phyloP scores from a whole-genome alignment of 768 basidiomycete genomes.

The Tylopilus sp. region DNA sequence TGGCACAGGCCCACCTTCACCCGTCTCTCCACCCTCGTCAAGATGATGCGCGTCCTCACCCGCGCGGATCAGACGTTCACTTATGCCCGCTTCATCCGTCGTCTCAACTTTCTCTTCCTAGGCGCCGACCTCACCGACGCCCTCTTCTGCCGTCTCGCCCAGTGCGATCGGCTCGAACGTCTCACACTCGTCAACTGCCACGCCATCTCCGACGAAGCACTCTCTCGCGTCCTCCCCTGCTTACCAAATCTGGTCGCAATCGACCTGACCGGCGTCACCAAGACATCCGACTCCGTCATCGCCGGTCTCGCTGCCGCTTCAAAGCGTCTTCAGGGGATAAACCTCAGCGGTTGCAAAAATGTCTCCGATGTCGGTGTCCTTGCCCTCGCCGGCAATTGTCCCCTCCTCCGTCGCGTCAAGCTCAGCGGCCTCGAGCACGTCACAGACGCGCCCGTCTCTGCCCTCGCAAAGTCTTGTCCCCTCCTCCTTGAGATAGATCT shows the following conservation, averaged over 20 bases:
- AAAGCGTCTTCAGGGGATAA: slow-evolving; percentile 84
- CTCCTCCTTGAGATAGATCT: slow-evolving; percentile 94
- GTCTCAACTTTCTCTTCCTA: slow-evolving; percentile 83
- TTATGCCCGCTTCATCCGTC: slow-evolving; percentile 83
- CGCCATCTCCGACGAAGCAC: slow-evolving; percentile 57
- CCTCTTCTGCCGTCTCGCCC: slow-evolving; percentile 64
- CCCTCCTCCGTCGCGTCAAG: slow-evolving; percentile 84
- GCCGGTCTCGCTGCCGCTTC: slow-evolving; percentile 67
- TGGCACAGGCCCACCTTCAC: slow-evolving; percentile 89
- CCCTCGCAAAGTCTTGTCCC: slow-evolving; percentile 75
- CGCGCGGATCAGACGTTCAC: slow-evolving; percentile 72
- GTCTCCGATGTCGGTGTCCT: slow-evolving; percentile 77
- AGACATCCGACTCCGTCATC: slow-evolving; percentile 70
- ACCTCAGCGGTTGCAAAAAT: slow-evolving; percentile 77
- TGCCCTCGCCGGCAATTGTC: slow-evolving; percentile 72
- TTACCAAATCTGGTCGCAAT: slow-evolving; percentile 81
- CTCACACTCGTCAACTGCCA: slow-evolving; percentile 83
- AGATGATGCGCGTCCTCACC: slow-evolving; percentile 72
- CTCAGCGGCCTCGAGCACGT: slow-evolving; percentile 72
- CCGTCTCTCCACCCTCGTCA: slow-evolving; percentile 64
- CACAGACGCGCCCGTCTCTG: slow-evolving; percentile 73
- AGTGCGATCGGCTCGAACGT: slow-evolving; percentile 81
- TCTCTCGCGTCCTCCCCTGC: slow-evolving; percentile 60
- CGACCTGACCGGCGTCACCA: slow-evolving; percentile 72
- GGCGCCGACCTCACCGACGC: slow-evolving; percentile 69